phyloP scores from a whole-genome alignment of 352 stramenopile species.

The Phytophthora macrochlamydospora region DNA sequence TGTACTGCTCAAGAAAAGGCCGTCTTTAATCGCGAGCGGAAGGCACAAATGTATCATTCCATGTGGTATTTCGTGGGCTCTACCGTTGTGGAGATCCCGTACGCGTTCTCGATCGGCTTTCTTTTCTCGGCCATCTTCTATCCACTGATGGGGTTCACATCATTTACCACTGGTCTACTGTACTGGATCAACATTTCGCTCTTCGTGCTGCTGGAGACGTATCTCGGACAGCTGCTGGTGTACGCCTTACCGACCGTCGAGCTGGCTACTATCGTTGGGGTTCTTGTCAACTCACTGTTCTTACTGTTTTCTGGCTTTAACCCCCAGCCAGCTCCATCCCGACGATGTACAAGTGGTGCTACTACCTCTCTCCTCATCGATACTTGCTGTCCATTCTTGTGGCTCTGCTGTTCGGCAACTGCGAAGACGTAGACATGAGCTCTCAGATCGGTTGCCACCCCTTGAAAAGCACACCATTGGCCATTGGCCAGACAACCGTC shows the following conservation, averaged over 20 bases:
- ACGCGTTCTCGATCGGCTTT: conserved; percentile 12
- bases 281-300: conserved; percentile 35
- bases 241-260: conserved; percentile 16
- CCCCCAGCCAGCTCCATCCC: conserved; percentile 47
- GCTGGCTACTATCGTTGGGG: conserved; percentile 7
- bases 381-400: conserved; percentile 6
- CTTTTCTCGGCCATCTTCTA: conserved; percentile 18
- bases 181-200: conserved; percentile 27
- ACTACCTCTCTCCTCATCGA: conserved; percentile 33
- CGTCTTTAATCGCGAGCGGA: conserved; percentile 15
- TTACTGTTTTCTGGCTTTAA: conserved; percentile 55
- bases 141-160: conserved; percentile 27
- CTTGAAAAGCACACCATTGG: conserved; percentile 9
- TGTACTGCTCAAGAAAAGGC: conserved; percentile 15
- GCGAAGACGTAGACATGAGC: neutral
- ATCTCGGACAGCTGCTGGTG: conserved; percentile 31
- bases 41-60: conserved; percentile 13
- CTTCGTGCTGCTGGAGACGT: conserved; percentile 30
- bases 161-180: conserved; percentile 16
- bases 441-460: conserved; percentile 8
- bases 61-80: conserved; percentile 20
- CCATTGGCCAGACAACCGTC: conserved; percentile 9
- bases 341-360: conserved; percentile 45
- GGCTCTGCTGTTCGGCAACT: conserved; percentile 8
- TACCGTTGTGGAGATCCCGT: conserved; percentile 16